Percentiles rank a stretch among this genome's conserved stretches.
Evolutionary conservation across 2,329 filamentous ascomycete species (phyloP).

Genomic region (Grosmannia penicillata): DNA sequence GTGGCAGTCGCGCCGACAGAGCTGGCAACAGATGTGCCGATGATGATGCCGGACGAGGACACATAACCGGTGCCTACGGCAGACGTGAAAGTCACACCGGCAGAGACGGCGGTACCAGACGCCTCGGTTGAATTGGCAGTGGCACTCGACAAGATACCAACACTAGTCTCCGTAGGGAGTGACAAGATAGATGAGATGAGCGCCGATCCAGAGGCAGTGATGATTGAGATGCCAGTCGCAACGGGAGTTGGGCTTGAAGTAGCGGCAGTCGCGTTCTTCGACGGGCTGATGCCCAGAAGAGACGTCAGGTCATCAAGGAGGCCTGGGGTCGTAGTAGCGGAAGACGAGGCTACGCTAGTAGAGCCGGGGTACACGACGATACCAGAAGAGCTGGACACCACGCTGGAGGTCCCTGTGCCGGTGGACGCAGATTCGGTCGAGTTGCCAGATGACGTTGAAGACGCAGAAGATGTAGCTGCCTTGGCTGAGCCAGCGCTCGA

Average conservation of each 20-base stretch:
- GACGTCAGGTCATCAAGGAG: not conserved
- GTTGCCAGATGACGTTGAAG: not conserved
- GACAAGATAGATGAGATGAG: not conserved
- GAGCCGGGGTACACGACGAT: conserved; percentile 3
- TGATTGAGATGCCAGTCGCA: not conserved
- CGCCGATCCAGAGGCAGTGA: not conserved
- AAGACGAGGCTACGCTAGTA: not conserved
- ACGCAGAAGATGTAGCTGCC: not conserved
- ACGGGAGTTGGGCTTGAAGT: too few relatives aligned
- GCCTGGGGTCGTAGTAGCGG: not conserved
- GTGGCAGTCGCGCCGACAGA: not conserved
- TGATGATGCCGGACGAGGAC: not conserved
- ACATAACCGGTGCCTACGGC: not conserved
- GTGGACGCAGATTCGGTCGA: not conserved
- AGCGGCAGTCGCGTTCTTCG: not conserved
- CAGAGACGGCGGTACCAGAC: not conserved
- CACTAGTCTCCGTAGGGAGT: too few relatives aligned
- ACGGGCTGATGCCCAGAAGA: not conserved
- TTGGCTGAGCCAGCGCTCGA: not conserved
- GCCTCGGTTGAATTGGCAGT: too few relatives aligned
- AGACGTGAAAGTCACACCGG: not conserved
- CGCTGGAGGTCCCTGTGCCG: conserved; percentile 6
- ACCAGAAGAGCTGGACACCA: conserved; percentile 6
- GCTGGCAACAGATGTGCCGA: not conserved
- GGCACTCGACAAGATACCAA: too few relatives aligned